Conservation (phyloP, 306 rosid species). For the Glycyrrhiza uralensis region DNA sequence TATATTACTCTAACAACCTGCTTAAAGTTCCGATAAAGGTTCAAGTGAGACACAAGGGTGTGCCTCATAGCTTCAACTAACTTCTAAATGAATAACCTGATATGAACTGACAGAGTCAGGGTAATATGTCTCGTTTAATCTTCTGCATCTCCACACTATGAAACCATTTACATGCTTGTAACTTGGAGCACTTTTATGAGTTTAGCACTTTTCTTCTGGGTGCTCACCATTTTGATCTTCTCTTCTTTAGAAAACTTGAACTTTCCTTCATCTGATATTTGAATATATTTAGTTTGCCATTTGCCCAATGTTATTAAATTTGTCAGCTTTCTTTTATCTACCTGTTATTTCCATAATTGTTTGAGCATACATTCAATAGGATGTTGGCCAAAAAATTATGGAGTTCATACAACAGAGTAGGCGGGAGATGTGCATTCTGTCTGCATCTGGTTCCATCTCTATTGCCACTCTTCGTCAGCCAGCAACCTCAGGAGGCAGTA, state of each 20-base stretch:
- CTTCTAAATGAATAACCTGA: background rate
- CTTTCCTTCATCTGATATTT: background rate
- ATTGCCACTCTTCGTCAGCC: constrained; percentile 83
- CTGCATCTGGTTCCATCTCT: constrained; percentile 83
- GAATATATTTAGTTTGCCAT: background rate
- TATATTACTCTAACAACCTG: background rate
- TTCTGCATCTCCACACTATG: background rate
- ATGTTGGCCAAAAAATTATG: constrained; percentile 87
- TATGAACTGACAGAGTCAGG: background rate
- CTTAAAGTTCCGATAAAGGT: background rate
- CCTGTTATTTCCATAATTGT: constrained; percentile 33
- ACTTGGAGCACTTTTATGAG: background rate
- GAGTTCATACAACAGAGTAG: constrained; percentile 72
- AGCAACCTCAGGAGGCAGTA: constrained; percentile 81
- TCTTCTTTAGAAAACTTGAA: background rate
- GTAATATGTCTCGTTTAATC: constrained; percentile 7
- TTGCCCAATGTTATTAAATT: background rate
- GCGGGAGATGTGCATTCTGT: constrained; percentile 78
- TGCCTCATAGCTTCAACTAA: background rate
- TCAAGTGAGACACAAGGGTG: background rate
- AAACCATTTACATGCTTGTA: background rate
- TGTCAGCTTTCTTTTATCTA: background rate
- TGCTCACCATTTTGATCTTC: background rate
- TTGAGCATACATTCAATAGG: constrained; percentile 49
- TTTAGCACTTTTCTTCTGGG: background rate